Base-by-base conservation (phyloP, 345 rosid genomes). In the Angophora floribunda region DNA sequence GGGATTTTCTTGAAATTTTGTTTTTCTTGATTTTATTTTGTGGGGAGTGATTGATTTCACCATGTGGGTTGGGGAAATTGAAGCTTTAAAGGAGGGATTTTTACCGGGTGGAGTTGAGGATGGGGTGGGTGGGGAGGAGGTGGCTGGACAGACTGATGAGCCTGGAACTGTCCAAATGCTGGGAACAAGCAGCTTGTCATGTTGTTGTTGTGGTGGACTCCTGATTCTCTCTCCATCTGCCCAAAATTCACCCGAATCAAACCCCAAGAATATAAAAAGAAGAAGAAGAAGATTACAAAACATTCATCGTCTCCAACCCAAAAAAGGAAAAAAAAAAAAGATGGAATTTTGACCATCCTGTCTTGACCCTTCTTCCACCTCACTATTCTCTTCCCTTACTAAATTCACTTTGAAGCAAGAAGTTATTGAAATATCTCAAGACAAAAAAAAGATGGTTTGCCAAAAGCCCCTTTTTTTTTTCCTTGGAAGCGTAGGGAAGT, bases 101-200 rank as follows among this genome's bases (percentile, higher is more conserved):
- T 53, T 86, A 94, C 96, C 96, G 91, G 98, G 85, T 92, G 95
- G 26, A 89, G 88, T 11, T 88, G 92, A 7, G 90, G 92, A 28
- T 91, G 63, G 32, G 85, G 95, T 24, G 89, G 90, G 80, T 92
- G 92, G 57, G 93, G 90, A 26, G 90, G 91, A 8, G 87, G 93
- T 2, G 92, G 93, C 4, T 90, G 90, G 88, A 93, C 52, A 6
- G 93, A 85, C 75, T 88, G 95, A 51, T 88, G 95, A 51, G 90
- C 45, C 88, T 93, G 96, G 88, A 94, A 88, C 85, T 95, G 96
- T 91, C 96, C 96, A 89, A 92, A 93, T 70, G 93, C 88, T 87
- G 96, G 94, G 87, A 95, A 95, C 91, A 94, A 88, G 61, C 92
- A 88, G 85, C 92, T 90, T 67, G 95, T 86, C 95, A 95, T 92